Base-by-base conservation (phyloP, 73 alveolate species). In the Tetrahymena malaccensis region DNA sequence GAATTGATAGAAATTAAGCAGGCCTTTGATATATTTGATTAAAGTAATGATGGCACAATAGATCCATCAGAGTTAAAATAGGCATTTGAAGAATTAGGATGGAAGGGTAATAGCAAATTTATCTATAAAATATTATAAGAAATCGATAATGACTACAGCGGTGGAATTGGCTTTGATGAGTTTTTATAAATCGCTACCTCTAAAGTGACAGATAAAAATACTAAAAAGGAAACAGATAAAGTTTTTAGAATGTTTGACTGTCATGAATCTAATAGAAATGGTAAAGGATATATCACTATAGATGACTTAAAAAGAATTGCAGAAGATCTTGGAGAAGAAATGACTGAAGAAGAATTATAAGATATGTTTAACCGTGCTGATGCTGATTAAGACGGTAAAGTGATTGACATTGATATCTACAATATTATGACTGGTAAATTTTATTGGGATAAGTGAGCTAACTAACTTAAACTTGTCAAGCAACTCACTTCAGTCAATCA, bases 151-250 rank as follows among this genome's bases (percentile, higher is more conserved):
- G 99, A 98, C 96, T 98, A 98, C 35, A 94, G 97, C 40, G 99
- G 99, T 40, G 99, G 99, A 33, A 98, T 99, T 85, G 99, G 98
- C 93, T 98, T 97, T 85, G 99, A 98, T 40, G 99, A 98, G 94
- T 99, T 99, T 98, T 96, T 99, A 57, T 97, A 97, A 43, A 97
- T 97, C 84, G 97, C 96, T 21, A 96, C 97, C 55, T 95, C 97
- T 55, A 96, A 94, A 70, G 96, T 94, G 33, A 93, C 94, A 27
- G 97, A 96, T 96, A 96, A 96, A 43, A 94, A 93, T 35, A 40
- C 96, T 22, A 94, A 85, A 89, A 50, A 89, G 83, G 94, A 89
- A 43, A 89, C 83, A 43, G 96, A 96, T 43, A 43, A 96, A 94
- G 84, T 96, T 55, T 44, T 57, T 56, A 96, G 85, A 94, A 93